Percentiles rank a stretch among this genome's conserved stretches.
Evolutionary conservation across 805 yeast species (phyloP).

Genomic region (Maudiozyma saulgeensis): DNA sequence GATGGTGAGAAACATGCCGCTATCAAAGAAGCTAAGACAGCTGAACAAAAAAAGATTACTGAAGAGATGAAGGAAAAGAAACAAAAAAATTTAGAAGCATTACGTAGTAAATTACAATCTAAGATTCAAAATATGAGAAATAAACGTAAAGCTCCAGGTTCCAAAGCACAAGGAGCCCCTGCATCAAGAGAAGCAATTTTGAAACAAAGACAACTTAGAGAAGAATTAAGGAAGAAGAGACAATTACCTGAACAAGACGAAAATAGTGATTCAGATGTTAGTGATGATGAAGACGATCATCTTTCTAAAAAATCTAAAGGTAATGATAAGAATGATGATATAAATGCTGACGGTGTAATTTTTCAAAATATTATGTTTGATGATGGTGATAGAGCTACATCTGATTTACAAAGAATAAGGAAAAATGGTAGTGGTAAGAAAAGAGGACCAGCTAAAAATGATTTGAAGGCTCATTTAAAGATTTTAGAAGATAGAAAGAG

Average conservation of each 20-base stretch:
- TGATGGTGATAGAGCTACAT: conserved; percentile 72
- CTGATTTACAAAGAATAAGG: conserved; percentile 54
- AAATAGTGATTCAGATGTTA: conserved; percentile 24
- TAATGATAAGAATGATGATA: conserved; percentile 27
- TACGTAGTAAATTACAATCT: conserved; percentile 69
- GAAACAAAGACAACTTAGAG: conserved; percentile 47
- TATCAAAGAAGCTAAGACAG: conserved; percentile 6
- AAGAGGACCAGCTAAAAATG: conserved; percentile 82
- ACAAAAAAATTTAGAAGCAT: conserved; percentile 50
- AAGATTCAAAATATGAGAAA: conserved; percentile 63
- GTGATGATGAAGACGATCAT: conserved; percentile 11
- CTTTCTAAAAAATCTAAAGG: conserved; percentile 25
- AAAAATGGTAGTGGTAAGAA: conserved; percentile 34
- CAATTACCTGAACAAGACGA: conserved; percentile 31
- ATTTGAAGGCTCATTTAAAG: conserved; percentile 71
- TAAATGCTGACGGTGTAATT: conserved; percentile 40
- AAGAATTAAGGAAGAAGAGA: conserved; percentile 27
- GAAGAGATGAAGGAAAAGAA: conserved; percentile 24
- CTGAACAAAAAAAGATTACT: conserved; percentile 11
- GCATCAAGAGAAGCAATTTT: conserved; percentile 74
- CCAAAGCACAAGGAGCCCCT: conserved; percentile 71
- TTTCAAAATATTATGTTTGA: conserved; percentile 76
- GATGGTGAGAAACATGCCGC: conserved; percentile 9
- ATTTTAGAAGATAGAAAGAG: conserved; percentile 66
- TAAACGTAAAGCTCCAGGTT: conserved; percentile 87